A percentile compares a stretch with the other conserved stretches of the same genome.
phyloP scores from a whole-genome alignment of 2,329 filamentous ascomycete species.

The Colletotrichum theobromicola region DNA sequence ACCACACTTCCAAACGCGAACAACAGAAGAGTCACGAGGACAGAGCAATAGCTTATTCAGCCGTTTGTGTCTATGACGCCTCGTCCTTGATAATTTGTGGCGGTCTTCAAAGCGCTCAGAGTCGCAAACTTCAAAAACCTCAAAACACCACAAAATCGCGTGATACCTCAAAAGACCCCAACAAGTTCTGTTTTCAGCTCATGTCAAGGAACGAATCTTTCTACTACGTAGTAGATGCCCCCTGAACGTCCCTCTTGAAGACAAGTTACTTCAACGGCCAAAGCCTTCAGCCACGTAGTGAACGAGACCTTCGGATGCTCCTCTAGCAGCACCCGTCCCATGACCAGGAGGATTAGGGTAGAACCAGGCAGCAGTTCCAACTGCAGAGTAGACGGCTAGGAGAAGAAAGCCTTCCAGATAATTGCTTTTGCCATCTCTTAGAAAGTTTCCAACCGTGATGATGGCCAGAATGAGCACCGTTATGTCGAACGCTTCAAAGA shows the following conservation, averaged over 20 bases:
- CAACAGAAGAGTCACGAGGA: neutral
- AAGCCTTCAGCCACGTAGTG: neutral
- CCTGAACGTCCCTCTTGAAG: neutral
- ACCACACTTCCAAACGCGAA: neutral
- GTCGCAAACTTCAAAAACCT: too few relatives aligned
- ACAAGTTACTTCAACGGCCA: neutral
- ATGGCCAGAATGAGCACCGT: conserved; percentile 83
- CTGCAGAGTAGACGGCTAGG: conserved; percentile 68
- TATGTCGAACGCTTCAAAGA: conserved; percentile 89
- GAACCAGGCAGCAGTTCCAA: conserved; percentile 63
- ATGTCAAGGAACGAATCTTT: neutral
- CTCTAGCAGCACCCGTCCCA: neutral
- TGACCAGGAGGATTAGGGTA: conserved; percentile 49
- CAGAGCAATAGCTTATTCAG: neutral
- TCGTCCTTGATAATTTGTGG: neutral
- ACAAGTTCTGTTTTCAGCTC: too few relatives aligned
- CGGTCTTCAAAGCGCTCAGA: neutral
- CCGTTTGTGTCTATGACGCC: neutral
- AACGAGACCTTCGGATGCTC: neutral
- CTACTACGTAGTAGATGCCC: neutral
- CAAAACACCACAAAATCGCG: neutral
- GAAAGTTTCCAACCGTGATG: conserved; percentile 84
- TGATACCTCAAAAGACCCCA: neutral
- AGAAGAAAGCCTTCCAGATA: conserved; percentile 88
- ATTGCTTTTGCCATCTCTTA: conserved; percentile 87